Base-by-base conservation (phyloP, 164 flowering plant genomes). In the Vitis rotundifolia region DNA sequence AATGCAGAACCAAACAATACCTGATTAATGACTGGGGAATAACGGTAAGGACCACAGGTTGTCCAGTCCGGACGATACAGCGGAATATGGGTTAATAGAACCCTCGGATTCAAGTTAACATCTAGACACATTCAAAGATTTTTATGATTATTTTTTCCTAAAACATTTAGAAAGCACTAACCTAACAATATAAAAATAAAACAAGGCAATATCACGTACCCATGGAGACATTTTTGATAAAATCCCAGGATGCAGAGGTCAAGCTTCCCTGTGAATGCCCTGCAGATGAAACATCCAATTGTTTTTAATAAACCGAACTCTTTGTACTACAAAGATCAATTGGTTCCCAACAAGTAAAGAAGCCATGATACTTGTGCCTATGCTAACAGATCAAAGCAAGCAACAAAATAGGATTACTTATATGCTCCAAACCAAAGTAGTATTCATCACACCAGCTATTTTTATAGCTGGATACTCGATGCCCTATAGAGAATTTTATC, bases 11-110 rank as follows among this genome's bases (percentile, higher is more conserved):
- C 37, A 54, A 49, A 62, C 29, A 26, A 12, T 68, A 94, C 99
- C 97, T 92, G 99, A 76, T 89, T 87, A 73, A 94, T 84, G 64
- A 91, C 61, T 66, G 86, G 79, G 28, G 95, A 89, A 70, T 80
- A 72, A 50, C 99, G 99, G 58, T 84, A 75, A 61, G 83, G 78
- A 63, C 99, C 99, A 80, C 97, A 94, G 3, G 80, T 50, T 68
- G 97, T 89, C 81, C 79, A 50, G 75, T 92, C 91, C 10, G 79
- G 85, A 37, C 99, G 97, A 81, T 89, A 88, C 64, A 94, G 73
- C 37, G 99, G 99, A 56, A 92, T 92, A 81, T 94, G 99, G 18
- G 94, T 92, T 82, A 94, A 78, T 48, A 94, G 71, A 61, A 92
- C 94, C 82, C 87, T 88, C 64, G 90, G 86, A 65, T 65, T 63